phyloP scores from a whole-genome alignment of 108 stramenopile species.

The Pseudonitzschia multistriata region DNA sequence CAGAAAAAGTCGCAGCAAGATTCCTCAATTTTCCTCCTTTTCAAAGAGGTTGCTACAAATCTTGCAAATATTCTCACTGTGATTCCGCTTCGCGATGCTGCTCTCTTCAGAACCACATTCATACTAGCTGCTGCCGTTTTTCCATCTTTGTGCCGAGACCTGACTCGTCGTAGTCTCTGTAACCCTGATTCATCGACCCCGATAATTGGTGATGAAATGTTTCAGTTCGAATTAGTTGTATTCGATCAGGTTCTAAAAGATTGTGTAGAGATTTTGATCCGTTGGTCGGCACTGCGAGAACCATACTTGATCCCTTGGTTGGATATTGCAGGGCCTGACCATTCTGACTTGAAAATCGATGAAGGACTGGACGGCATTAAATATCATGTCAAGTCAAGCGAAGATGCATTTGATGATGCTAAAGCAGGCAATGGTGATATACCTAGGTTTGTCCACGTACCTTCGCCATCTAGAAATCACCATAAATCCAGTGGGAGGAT shows the following conservation, averaged over 20 bases:
- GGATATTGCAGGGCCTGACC: constrained; percentile 27
- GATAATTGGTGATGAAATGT: background rate
- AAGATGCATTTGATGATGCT: background rate
- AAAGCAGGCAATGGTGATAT: background rate
- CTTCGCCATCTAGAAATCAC: constrained; percentile 1
- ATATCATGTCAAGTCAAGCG: background rate
- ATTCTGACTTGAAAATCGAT: background rate
- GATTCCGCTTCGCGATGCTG: constrained; percentile 25
- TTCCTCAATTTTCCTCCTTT: background rate
- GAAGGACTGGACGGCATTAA: background rate
- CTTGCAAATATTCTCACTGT: constrained; percentile 14
- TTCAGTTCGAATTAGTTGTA: background rate
- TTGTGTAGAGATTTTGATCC: constrained; percentile 17
- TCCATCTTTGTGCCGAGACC: constrained; percentile 18
- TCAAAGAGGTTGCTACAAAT: constrained; percentile 6
- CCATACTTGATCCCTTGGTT: constrained; percentile 35
- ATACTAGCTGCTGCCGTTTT: constrained; percentile 22
- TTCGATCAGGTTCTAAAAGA: constrained; percentile 18
- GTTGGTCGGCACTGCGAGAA: constrained; percentile 31
- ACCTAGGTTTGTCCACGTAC: constrained; percentile 19
- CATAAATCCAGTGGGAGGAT: constrained; percentile 1
- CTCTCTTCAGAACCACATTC: constrained; percentile 25
- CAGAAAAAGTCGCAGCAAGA: background rate
- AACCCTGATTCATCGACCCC: background rate
- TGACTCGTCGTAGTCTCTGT: constrained; percentile 12